Evolutionary conservation across 2,329 filamentous ascomycete genomes (phyloP).

Genomic region (Ophiocordyceps camponoti-saundersi): DNA sequence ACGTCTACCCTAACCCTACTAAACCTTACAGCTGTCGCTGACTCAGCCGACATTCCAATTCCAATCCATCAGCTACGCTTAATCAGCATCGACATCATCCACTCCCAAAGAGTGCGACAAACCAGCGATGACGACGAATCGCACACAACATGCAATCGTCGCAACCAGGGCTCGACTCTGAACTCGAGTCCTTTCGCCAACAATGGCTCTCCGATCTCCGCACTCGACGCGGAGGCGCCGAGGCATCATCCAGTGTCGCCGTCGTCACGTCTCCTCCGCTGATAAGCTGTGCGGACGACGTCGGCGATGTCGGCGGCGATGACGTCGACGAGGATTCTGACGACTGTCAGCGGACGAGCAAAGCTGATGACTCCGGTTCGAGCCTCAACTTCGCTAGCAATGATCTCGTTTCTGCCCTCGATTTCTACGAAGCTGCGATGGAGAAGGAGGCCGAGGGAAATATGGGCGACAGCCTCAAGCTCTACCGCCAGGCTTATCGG

Average conservation of each 20-base stretch:
- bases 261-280: background rate
- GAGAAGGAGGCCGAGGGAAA: slow-evolving; percentile 75
- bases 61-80: no score
- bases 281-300: background rate
- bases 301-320: background rate
- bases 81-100: no score
- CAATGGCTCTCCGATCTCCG: slow-evolving; percentile 77
- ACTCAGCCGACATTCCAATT: no score
- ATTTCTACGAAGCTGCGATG: slow-evolving; percentile 85
- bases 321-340: slow-evolving; percentile 4
- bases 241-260: background rate
- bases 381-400: no score
- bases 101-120: no score
- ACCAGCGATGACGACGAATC: no score
- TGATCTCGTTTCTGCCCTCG: slow-evolving; percentile 56
- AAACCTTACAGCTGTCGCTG: no score
- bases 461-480: slow-evolving; percentile 70
- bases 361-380: no score
- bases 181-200: slow-evolving; percentile 71
- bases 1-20: no score
- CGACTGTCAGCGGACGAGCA: slow-evolving; percentile 12
- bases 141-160: background rate
- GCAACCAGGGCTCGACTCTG: slow-evolving; percentile 31
- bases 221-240: slow-evolving; percentile 9
- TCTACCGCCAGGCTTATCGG: slow-evolving; percentile 82